A percentile compares a stretch with the other conserved stretches of the same genome.
Conservation (phyloP, 179 eudicot genomes). For the Camellia oleifera region DNA sequence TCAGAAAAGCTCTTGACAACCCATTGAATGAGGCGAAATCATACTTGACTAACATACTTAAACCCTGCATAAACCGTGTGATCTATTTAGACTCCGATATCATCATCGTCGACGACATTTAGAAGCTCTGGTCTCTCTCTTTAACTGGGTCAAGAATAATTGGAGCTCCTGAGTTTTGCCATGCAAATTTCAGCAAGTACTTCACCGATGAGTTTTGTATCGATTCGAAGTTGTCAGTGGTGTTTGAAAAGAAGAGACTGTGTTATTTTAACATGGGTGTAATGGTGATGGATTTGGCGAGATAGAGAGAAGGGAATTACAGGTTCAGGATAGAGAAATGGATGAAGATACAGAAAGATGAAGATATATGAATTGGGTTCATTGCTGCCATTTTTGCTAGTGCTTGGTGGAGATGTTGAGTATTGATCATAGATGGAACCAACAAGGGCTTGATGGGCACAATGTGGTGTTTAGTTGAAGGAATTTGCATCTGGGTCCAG, state of each 20-base stretch:
- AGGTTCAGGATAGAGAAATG: slow-evolving; percentile 31
- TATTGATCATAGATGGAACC: slow-evolving; percentile 45
- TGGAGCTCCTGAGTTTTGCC: slow-evolving; percentile 41
- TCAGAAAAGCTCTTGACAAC: slow-evolving; percentile 39
- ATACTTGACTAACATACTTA: slow-evolving; percentile 31
- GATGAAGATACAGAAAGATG: slow-evolving; percentile 37
- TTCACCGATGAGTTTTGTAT: slow-evolving; percentile 34
- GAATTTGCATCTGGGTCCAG: slow-evolving; percentile 37
- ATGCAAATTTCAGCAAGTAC: slow-evolving; percentile 28
- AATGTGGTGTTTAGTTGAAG: slow-evolving; percentile 38
- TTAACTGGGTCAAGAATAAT: slow-evolving; percentile 27
- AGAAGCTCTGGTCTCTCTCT: slow-evolving; percentile 24
- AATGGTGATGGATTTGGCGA: slow-evolving; percentile 45
- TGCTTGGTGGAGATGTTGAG: slow-evolving; percentile 34
- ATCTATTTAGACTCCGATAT: slow-evolving; percentile 38
- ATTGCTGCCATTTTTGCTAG: slow-evolving; percentile 37
- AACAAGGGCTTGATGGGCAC: slow-evolving; percentile 48
- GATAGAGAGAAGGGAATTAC: slow-evolving; percentile 32
- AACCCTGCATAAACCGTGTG: slow-evolving; percentile 26
- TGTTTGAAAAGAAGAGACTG: slow-evolving; percentile 28
- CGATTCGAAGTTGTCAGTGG: slow-evolving; percentile 18
- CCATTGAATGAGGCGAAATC: slow-evolving; percentile 42
- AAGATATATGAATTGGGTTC: slow-evolving; percentile 44
- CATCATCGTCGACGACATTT: slow-evolving; percentile 35
- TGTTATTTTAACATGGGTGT: slow-evolving; percentile 49